Base-by-base conservation (phyloP, 169 alveolate species). In the Plasmodium yoelii region DNA sequence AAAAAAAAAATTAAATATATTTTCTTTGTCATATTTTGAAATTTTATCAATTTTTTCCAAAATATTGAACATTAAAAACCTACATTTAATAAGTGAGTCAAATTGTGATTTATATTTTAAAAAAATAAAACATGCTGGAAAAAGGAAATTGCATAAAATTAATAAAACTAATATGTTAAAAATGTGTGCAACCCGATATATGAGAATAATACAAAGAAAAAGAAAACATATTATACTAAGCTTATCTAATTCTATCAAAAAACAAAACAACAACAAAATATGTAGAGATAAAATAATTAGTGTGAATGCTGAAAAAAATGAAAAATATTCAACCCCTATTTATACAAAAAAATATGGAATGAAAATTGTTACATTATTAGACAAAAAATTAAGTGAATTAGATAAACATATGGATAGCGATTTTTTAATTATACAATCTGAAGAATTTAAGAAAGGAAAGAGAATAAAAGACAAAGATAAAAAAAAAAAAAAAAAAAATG, bases 21-120 rank as follows among this genome's bases (percentile, higher is more conserved):
- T 65, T 47, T 65, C 47, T 59, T 80, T 80, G 65, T 60, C 90
- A 18, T 55, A 65, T 70, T 67, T 80, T 56, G 82, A 80, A 65
- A 61, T 80, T 55, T 56, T 80, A 34, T 34, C 90, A 24, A 65
- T 80, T 24, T 65, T 80, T 80, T 51, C 82, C 1, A 65, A 80
- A 22, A 80, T 70, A 57, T 24, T 80, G 49, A 80, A 65, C 70
- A 42, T 72, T 1, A 42, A 46, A 34, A 80, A 67, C 24, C 22
- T 80, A 46, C 69, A 80, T 65, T 80, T 80, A 80, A 65, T 69
- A 80, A 65, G 67, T 18, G 82, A 49, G 34, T 19, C 77, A 2
- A 1, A 6, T 18, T 12, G 15, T 49, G 59, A 75, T 5, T 39
- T 56, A 47, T 75, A 56, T 49, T 28, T 49, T 18, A n/a, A 28